Evolutionary conservation across 2,329 filamentous ascomycete genomes (phyloP).

Genomic region (Alternaria ethzedia): DNA sequence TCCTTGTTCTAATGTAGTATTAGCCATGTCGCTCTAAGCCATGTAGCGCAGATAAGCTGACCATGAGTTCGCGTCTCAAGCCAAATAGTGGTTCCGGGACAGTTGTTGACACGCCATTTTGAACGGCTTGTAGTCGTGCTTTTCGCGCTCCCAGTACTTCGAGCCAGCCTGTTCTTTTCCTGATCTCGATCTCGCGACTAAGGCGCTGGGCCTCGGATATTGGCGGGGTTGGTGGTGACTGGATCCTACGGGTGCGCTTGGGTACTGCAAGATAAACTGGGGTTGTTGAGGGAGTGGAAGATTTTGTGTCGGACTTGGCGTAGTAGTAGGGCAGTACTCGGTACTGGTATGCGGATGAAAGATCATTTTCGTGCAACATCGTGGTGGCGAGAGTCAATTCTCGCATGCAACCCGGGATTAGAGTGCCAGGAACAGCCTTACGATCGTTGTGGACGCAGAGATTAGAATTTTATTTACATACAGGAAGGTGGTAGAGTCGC

Average conservation of each 20-base stretch:
- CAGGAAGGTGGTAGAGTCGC: neutral
- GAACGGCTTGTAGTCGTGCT: neutral
- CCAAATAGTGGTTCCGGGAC: neutral
- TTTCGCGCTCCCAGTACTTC: neutral
- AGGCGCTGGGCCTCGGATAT: neutral
- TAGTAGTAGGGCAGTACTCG: neutral
- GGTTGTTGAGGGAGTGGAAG: neutral
- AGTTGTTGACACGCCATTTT: neutral
- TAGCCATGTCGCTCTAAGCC: neutral
- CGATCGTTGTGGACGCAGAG: neutral
- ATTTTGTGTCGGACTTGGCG: neutral
- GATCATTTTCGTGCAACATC: neutral
- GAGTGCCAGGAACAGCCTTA: neutral
- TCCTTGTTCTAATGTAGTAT: neutral
- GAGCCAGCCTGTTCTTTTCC: neutral
- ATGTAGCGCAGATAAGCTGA: neutral
- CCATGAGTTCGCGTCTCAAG: neutral
- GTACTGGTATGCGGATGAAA: neutral
- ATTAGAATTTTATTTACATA: neutral
- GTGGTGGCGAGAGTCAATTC: neutral
- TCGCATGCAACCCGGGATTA: neutral
- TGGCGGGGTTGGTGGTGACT: neutral
- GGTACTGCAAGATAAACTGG: neutral
- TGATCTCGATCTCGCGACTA: neutral
- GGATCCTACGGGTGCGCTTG: neutral